A percentile compares a stretch with the other conserved stretches of the same genome.
Conservation (phyloP, 495 filamentous ascomycete species). For the Alectoria sarmentosa region DNA sequence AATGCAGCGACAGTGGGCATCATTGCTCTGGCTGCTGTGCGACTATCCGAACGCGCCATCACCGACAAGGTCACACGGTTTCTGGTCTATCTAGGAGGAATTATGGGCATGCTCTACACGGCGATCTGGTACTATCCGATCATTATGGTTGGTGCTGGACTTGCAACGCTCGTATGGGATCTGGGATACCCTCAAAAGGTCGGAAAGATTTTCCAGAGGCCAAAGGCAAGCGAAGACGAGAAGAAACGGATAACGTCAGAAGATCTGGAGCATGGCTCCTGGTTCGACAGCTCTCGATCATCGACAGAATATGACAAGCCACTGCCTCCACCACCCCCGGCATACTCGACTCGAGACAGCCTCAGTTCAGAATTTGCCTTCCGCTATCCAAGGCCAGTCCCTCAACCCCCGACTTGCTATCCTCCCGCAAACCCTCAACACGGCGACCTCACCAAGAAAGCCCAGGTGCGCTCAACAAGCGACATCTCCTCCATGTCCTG, state of each 20-base stretch:
- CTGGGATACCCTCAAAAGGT: slow-evolving; percentile 14
- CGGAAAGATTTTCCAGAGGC: neutral
- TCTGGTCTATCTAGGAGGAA: slow-evolving; percentile 60
- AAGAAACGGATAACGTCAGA: neutral
- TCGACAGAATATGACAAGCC: neutral
- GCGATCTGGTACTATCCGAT: slow-evolving; percentile 80
- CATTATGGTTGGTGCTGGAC: slow-evolving; percentile 54
- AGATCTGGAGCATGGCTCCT: slow-evolving; percentile 10
- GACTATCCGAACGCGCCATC: slow-evolving; percentile 67
- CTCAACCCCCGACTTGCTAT: slow-evolving; percentile 3
- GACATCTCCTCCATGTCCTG: slow-evolving; percentile 30
- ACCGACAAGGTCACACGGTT: slow-evolving; percentile 63
- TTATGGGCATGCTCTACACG: slow-evolving; percentile 67
- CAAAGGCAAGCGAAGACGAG: neutral
- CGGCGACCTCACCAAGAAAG: neutral
- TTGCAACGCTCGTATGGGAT: slow-evolving; percentile 55
- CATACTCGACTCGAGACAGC: neutral
- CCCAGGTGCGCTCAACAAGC: slow-evolving; percentile 1
- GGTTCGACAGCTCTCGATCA: neutral
- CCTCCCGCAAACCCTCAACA: neutral
- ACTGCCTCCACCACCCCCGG: slow-evolving; percentile 4
- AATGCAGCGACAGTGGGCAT: slow-evolving; percentile 76
- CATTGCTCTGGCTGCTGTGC: slow-evolving; percentile 69
- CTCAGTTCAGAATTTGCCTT: neutral
- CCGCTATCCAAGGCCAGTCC: slow-evolving; percentile 9